phyloP scores from a whole-genome alignment of 805 yeast genomes.

The Blastobotrys chiropterorum region DNA sequence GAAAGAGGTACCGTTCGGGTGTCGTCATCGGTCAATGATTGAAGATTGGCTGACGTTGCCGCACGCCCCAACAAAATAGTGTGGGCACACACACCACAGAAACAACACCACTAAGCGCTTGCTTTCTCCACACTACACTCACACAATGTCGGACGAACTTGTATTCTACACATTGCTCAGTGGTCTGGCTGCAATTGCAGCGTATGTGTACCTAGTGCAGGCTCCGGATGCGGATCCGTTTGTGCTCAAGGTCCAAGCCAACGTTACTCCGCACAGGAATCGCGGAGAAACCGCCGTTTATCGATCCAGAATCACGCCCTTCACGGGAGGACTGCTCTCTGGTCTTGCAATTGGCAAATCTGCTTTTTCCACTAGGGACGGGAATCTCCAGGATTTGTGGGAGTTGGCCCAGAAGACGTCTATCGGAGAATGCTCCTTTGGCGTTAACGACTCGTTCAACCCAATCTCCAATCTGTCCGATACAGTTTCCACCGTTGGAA shows the following conservation, averaged over 20 bases:
- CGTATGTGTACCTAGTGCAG: conserved; percentile 16
- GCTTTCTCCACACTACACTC: neutral
- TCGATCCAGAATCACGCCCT: conserved; percentile 68
- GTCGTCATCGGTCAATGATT: too few relatives aligned
- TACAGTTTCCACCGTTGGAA: conserved; percentile 11
- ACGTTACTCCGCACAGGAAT: conserved; percentile 56
- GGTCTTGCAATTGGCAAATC: conserved; percentile 54
- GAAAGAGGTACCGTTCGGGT: neutral
- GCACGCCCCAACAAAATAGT: neutral
- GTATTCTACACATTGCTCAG: neutral
- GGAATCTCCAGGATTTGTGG: conserved; percentile 73
- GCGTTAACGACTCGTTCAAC: conserved; percentile 5
- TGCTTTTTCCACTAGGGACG: conserved; percentile 54
- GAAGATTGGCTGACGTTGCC: neutral
- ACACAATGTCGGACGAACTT: neutral
- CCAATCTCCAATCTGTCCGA: conserved; percentile 24
- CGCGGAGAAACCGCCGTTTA: conserved; percentile 68
- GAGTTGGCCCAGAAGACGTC: conserved; percentile 22
- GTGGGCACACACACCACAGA: neutral
- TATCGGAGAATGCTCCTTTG: neutral
- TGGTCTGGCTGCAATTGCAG: conserved; percentile 8
- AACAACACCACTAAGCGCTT: neutral
- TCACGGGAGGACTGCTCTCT: conserved; percentile 59
- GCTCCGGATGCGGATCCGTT: conserved; percentile 33
- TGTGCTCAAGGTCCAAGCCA: conserved; percentile 48